Base-by-base conservation (phyloP, 176 grass and related monocot genomes). In the Zizania latifolia region DNA sequence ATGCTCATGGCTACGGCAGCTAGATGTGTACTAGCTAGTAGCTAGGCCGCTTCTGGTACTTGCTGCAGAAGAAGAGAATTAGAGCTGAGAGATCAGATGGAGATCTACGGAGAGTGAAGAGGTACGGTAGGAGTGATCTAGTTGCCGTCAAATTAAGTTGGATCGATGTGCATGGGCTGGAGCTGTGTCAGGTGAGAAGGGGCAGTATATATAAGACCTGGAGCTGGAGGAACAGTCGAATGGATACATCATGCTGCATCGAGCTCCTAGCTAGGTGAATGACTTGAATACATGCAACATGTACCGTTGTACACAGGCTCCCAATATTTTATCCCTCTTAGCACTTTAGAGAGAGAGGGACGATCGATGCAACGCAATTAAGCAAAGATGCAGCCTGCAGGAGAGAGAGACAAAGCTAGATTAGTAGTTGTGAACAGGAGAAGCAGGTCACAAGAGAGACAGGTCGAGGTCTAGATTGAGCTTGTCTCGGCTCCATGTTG, bases 101-200 rank as follows among this genome's bases (percentile, higher is more conserved):
- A n/a, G n/a, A n/a, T n/a, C n/a, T n/a, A n/a, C n/a, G n/a, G 30
- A 5, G n/a, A 27, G 38, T 53, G 61, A 35, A 1, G 8, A 28
- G 65, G 7, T n/a, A n/a, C 33, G 38, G 7, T 23, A 39, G 34
- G 4, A 68, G 45, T 67, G 43, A n/a, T n/a, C n/a, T n/a, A 17
- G 73, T 68, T 68, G 55, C 34, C 68, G 75, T 79, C 85, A 82
- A 58, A 68, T 10, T 10, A 84, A 91, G 62, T 2, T 77, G 72
- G 65, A 68, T 77, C 48, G 65, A 68, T 69, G 37, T 81, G 87
- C 78, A 86, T 74, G 78, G 65, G 51, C 41, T 84, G 62, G 57
- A 79, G 86, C 62, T 84, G 86, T 88, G 81, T 88, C 86, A 84
- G 86, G 75, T 88, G 81, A 69, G 86, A 31, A 84, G 81, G 62